Evolutionary conservation across 129 eudicot genomes (phyloP), one percentile per base, ranked within the genome.

Genomic region (Gnaphalium uliginosum): DNA sequence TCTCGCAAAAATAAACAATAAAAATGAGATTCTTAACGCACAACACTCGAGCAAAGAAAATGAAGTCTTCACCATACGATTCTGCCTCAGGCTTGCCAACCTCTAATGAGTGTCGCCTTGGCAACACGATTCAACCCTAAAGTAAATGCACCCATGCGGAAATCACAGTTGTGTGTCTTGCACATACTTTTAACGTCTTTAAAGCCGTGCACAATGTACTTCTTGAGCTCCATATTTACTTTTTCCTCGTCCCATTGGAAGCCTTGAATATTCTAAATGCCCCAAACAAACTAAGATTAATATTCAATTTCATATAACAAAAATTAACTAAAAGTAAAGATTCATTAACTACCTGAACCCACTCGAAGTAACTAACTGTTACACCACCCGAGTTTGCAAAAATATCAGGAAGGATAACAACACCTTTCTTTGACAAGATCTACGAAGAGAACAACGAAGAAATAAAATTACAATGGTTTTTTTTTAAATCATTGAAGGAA

Each of bases 81-180:
- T n/a, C 14, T 30, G 39, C 68, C 68, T 62, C 39, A 26, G 6
- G 35, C 99, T 83, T 86, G 97, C 99, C 99, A 94, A 81, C 99
- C 99, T 63, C 99, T 81, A 32, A 94, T 97, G 67, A 94, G 75
- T 5, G 99, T 94, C 21, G 99, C 99, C 68, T 87, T 81, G 6
- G 97, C 99, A 26, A 94, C 99, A 18, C 99, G 99, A 50, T 94
- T 94, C 8, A 94, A 83, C 11, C 96, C 99, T 5, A 94, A 85
- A 39, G 96, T 87, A 68, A 94, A 94, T 8, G 99, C 99, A 62
- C 99, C 99, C 99, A 94, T 94, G 3, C 99, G 92, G 27, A 94
- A 87, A 78, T 94, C 94, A 35, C 99, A 94, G 66, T 84, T 87
- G 87, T 94, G 97, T 8, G 93, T 85, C 74, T 83, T 85, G 83